phyloP scores from a whole-genome alignment of 768 basidiomycete genomes.

The Lactarius hatsudake region DNA sequence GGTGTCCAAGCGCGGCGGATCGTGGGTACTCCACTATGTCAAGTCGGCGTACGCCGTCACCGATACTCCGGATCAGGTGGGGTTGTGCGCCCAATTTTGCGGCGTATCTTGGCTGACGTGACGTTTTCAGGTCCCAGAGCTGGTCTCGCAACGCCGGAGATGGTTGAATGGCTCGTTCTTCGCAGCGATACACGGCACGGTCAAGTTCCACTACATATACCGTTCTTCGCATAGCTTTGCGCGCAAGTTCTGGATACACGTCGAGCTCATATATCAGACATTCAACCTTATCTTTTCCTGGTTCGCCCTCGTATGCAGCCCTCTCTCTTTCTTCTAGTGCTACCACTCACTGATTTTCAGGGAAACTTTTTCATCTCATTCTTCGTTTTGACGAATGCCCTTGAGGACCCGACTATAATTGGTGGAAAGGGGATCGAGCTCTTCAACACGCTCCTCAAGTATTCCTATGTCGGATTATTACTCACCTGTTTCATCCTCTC shows the following conservation, averaged over 20 bases:
- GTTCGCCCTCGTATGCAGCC: slow-evolving; percentile 67
- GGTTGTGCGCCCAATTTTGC: not conserved
- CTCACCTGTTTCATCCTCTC: slow-evolving; percentile 85
- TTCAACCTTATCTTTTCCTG: slow-evolving; percentile 93
- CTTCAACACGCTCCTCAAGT: slow-evolving; percentile 76
- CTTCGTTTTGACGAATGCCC: slow-evolving; percentile 65
- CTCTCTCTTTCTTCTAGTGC: not conserved
- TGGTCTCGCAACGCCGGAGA: slow-evolving; percentile 91
- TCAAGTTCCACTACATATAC: slow-evolving; percentile 96
- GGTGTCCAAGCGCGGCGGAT: slow-evolving; percentile 86
- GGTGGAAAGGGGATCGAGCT: slow-evolving; percentile 58
- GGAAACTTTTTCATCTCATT: slow-evolving; percentile 94
- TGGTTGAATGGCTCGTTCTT: slow-evolving; percentile 99
- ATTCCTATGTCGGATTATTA: slow-evolving; percentile 84
- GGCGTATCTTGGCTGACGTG: not conserved
- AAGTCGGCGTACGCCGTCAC: slow-evolving; percentile 91
- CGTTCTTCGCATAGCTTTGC: slow-evolving; percentile 78
- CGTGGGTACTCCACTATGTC: slow-evolving; percentile 95
- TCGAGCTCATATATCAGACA: slow-evolving; percentile 88
- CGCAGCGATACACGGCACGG: slow-evolving; percentile 86
- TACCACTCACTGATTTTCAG: slow-evolving; percentile 31
- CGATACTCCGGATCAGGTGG: slow-evolving; percentile 87
- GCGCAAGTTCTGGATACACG: slow-evolving; percentile 91
- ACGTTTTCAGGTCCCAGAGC: slow-evolving; percentile 66
- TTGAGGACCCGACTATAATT: slow-evolving; percentile 63